Conservation (phyloP, 108 stramenopile genomes). For the Nitzschia putrida region DNA sequence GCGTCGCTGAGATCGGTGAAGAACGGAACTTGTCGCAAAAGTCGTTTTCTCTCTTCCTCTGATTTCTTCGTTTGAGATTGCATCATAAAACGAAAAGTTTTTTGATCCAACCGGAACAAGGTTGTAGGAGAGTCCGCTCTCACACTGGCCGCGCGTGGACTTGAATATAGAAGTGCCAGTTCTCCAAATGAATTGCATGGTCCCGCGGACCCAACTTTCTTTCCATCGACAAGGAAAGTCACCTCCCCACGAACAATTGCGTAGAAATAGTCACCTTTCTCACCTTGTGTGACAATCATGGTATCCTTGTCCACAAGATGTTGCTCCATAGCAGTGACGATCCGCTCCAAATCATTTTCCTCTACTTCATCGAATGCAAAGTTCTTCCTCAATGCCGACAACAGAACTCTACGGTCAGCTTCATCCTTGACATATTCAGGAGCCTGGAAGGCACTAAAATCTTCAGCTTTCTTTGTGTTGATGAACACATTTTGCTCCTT, state of each 20-base stretch:
- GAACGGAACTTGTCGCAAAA: conserved; percentile 35
- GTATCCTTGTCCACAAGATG: conserved; percentile 41
- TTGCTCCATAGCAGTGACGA: conserved; percentile 68
- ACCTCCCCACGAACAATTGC: conserved; percentile 64
- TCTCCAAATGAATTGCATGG: conserved; percentile 73
- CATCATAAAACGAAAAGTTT: conserved; percentile 42
- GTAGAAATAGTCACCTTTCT: conserved; percentile 75
- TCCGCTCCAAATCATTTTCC: conserved; percentile 46
- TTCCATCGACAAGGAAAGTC: conserved; percentile 56
- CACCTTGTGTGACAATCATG: conserved; percentile 69
- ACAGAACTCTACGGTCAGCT: conserved; percentile 48
- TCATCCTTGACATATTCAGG: conserved; percentile 34
- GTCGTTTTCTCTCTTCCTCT: conserved; percentile 22
- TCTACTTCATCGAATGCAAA: conserved; percentile 61
- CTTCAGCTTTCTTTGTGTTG: background rate
- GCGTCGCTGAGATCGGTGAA: conserved; percentile 27
- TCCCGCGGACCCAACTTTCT: conserved; percentile 51
- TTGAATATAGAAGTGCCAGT: conserved; percentile 76
- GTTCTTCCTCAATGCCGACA: conserved; percentile 56
- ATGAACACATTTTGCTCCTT: background rate
- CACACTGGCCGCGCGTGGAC: conserved; percentile 78
- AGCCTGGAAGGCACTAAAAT: background rate
- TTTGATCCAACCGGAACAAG: conserved; percentile 47
- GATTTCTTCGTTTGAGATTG: conserved; percentile 19
- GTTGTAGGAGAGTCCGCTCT: conserved; percentile 28